Percentiles rank a stretch among this genome's conserved stretches.
Evolutionary conservation across 1,284 basidiomycete genomes (phyloP).

Genomic region (Puccinia polysora): DNA sequence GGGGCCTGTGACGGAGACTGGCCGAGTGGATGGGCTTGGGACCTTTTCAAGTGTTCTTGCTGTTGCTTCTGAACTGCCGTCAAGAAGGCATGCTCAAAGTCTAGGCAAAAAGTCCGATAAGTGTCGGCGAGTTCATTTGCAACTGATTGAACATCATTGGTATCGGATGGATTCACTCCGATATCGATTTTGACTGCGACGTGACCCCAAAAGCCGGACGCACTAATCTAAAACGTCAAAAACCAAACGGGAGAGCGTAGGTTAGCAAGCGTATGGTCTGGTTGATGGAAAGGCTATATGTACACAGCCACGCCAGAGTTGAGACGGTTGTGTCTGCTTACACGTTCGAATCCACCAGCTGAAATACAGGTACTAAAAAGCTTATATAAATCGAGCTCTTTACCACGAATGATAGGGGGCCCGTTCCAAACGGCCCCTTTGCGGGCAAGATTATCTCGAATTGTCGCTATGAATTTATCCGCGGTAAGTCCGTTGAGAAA

Average conservation of each 20-base stretch:
- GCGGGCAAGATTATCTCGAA: conserved; percentile 13
- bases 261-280: background rate
- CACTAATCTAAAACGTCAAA: conserved; percentile 7
- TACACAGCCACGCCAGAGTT: background rate
- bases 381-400: conserved; percentile 40
- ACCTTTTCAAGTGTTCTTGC: conserved; percentile 7
- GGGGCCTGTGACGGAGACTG: conserved; percentile 8
- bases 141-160: conserved; percentile 20
- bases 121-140: conserved; percentile 28
- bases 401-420: conserved; percentile 26
- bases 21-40: background rate
- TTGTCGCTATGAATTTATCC: conserved; percentile 16
- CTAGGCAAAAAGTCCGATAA: conserved; percentile 39
- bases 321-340: background rate
- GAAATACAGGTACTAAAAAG: conserved; percentile 11
- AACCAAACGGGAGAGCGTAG: background rate
- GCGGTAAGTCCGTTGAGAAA: conserved; percentile 10
- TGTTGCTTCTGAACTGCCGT: conserved; percentile 18
- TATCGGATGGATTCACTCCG: conserved; percentile 30
- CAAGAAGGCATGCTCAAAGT: conserved; percentile 25
- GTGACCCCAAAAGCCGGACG: conserved; percentile 15
- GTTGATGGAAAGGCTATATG: background rate
- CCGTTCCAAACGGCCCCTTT: conserved; percentile 29
- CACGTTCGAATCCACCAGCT: conserved; percentile 38
- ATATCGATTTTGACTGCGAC: conserved; percentile 13